Base-by-base conservation (phyloP, 2,329 filamentous ascomycete genomes). In the Penicillium sp. region DNA sequence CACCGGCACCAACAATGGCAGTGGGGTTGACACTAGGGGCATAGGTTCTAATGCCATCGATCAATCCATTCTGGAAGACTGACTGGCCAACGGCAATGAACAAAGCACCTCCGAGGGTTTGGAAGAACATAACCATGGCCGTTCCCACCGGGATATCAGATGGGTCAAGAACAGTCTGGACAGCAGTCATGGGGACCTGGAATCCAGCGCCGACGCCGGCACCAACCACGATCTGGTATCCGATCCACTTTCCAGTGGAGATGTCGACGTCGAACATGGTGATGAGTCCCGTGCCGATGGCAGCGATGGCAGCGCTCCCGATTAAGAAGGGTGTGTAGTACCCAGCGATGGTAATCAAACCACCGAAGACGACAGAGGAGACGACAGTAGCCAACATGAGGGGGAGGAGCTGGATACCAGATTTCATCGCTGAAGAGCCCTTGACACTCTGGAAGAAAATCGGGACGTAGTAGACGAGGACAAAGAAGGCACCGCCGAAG, bases 281-380 rank as follows among this genome's bases (percentile, higher is more conserved):
- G 22, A 68, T 57, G 1, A 70, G 51, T 2, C 61, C 64, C 3
- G 60, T 56, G 5, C 64, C 67, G 28, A 66, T 61, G 8, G 58
- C 44, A 5, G 61, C 46, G 3, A 66, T 53, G 8, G 56, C 54
- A 14, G 58, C 44, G 10, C 61, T 51, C 5, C 57, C 40, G 11
- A 66, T 63, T 42, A 66, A 53, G 44, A 67, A 63, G 1, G 67
- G 68, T 8, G 60, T 63, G 43, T 69, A 70, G 53, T 68, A 68
- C 10, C 67, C 68, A 1, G 53, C 48, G 1, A 45, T 41, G 2
- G 52, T 59, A 11, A 55, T 53, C 11, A 55, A 13, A 0, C 42
- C 41, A 16, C 54, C 56, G 9, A 53, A 14, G n/a, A 51, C 31
- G 8, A 59, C 49, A 3, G 54, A 53, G 5, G 55, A 51, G 20